Conservation (phyloP, 2,329 filamentous ascomycete species). For the Sordariomycetes sp. region DNA sequence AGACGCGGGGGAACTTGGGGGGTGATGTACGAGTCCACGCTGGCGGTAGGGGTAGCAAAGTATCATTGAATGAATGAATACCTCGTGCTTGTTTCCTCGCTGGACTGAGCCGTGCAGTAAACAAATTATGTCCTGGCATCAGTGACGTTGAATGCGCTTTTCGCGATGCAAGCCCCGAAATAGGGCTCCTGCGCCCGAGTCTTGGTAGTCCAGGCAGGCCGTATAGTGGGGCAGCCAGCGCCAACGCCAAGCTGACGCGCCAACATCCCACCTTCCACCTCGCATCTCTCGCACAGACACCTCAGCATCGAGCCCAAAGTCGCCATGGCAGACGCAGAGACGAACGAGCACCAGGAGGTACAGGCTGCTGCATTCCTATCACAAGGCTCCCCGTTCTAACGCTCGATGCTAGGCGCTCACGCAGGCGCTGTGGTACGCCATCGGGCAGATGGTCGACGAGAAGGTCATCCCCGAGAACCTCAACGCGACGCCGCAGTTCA, state of each 20-base stretch:
- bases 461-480: slow-evolving; percentile 48
- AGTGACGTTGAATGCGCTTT: too few species aligned
- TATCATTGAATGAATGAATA: too few species aligned
- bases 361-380: not conserved
- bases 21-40: too few species aligned
- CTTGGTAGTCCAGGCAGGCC: not conserved
- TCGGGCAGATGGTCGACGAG: slow-evolving; percentile 83
- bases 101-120: too few species aligned
- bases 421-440: slow-evolving; percentile 71
- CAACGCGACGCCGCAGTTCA: slow-evolving; percentile 88
- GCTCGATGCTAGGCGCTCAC: slow-evolving; percentile 55
- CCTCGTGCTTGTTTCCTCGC: too few species aligned
- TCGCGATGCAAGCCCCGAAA: too few species aligned
- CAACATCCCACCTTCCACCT: not conserved
- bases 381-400: not conserved
- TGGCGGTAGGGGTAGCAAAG: too few species aligned
- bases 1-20: too few species aligned
- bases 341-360: slow-evolving; percentile 7
- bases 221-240: not conserved
- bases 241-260: not conserved
- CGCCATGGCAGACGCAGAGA: slow-evolving; percentile 7
- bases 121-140: too few species aligned
- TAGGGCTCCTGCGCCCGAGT: too few species aligned
- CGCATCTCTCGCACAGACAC: not conserved
- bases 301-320: not conserved